Evolutionary conservation across 2,329 filamentous ascomycete species (phyloP), one percentile per base, ranked within the genome.

Genomic region (Penicillium sp.): DNA sequence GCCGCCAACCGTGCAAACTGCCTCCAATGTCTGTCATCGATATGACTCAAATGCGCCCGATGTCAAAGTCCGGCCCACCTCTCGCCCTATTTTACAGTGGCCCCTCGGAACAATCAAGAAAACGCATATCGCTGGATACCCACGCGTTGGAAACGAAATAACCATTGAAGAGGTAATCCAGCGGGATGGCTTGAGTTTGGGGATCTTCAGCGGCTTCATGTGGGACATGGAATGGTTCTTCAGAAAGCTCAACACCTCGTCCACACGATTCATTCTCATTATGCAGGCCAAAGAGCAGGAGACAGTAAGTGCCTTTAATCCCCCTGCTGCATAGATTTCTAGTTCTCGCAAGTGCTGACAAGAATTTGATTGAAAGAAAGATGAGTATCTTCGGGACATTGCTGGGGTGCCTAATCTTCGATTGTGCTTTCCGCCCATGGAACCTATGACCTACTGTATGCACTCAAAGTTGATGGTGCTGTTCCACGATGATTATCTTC

Each of bases 391-490:
- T 51, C 51, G 64, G 10, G 75, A 80, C 47, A 75, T 75, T 24
- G 71, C 71, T 2, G 71, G 68, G 9, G 75, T 83, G 61, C 67
- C 69, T 10, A 80, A 82, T 47, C 79, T 95, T 52, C 83, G 83
- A 18, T 63, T 86, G 52, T 92, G 90, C 69, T 96, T 97, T 67
- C 93, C 93, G 14, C 82, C 83, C 2, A 93, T 97, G 90, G 79
- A 85, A 39, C 83, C 85, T 1, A 79, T 83, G 44, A 75, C 85
- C 5, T 88, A 86, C 22, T 86, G 82, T 64, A 96, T 97, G 92
- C 94, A 97, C 73, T 96, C 91, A 47, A 97, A 99, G 70, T 79
- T 97, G 42, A 92, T 96, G 82, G 75, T 97, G 1, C 80, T 97
- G n/a, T 93, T 92, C 64, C 90, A 91, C 63, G 76, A 83, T 0